Evolutionary conservation across 768 basidiomycete genomes (phyloP).

Genomic region (Russula sp.): DNA sequence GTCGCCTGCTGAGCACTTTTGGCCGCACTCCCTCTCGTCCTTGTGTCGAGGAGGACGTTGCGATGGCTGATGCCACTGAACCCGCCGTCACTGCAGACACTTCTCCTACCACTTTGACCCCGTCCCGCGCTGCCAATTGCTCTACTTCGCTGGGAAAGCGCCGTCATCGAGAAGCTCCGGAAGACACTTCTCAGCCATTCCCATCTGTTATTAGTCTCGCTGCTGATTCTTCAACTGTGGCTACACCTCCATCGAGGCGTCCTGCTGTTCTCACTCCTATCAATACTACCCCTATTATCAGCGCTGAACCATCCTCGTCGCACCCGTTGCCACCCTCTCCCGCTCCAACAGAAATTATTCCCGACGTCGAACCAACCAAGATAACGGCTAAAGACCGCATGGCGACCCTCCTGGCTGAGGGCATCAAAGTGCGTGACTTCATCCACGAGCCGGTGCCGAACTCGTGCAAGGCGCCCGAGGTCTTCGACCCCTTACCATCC

Average conservation of each 20-base stretch:
- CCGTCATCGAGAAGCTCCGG: background rate
- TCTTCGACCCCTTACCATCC: slow-evolving; percentile 26
- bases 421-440: slow-evolving; percentile 33
- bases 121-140: background rate
- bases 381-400: slow-evolving; percentile 3
- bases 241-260: background rate
- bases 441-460: slow-evolving; percentile 23
- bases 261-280: background rate
- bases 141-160: slow-evolving; percentile 5
- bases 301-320: background rate
- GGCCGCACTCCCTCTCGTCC: background rate
- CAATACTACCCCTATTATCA: background rate
- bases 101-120: background rate
- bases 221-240: background rate
- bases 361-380: slow-evolving; percentile 22
- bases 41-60: background rate
- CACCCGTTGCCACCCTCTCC: slow-evolving; percentile 23
- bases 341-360: slow-evolving; percentile 28
- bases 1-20: slow-evolving; percentile 5
- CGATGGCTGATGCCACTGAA: slow-evolving; percentile 6
- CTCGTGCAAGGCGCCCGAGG: slow-evolving; percentile 24
- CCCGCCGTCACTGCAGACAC: background rate
- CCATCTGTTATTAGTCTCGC: background rate
- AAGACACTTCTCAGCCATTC: background rate
- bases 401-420: slow-evolving; percentile 19